These are phyloP conservation scores for Dioscorea dumetorum DNA, from an alignment of 106 monocot genomes.

Conservation along the genomic window DNA sequence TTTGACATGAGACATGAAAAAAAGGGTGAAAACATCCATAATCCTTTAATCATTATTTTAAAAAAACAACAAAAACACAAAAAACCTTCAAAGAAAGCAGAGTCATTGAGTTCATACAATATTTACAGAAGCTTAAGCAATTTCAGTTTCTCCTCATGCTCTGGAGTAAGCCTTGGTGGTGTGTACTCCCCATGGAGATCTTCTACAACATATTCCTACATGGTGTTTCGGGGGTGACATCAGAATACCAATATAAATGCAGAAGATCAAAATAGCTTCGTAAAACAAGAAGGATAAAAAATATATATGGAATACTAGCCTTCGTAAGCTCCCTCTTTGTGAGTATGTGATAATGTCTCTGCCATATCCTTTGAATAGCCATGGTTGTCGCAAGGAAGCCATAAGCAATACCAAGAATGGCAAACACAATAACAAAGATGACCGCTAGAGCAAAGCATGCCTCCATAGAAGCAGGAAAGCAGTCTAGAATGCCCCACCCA, in stretches of 20 bases:
- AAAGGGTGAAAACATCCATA: no score
- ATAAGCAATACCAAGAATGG: constrained; percentile 87
- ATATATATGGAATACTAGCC: constrained; percentile 19
- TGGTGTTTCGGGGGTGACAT: neutral
- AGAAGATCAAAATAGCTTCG: neutral
- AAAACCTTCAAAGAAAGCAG: no score
- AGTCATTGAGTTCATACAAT: neutral
- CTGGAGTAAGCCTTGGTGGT: constrained; percentile 71
- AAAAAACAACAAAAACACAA: no score
- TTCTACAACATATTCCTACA: constrained; percentile 91
- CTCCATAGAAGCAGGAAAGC: constrained; percentile 91
- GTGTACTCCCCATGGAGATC: constrained; percentile 81
- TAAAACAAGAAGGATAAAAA: neutral
- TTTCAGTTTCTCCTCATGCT: constrained; percentile 76
- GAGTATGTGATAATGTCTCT: constrained; percentile 95
- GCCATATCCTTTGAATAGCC: constrained; percentile 96
- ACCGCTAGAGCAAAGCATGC: constrained; percentile 81
- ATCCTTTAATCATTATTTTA: no score
- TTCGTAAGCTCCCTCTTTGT: constrained; percentile 96
- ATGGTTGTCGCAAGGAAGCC: constrained; percentile 88
- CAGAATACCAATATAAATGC: neutral
- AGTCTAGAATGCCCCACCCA: constrained; percentile 94
- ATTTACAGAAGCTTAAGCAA: constrained; percentile 67
- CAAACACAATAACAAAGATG: constrained; percentile 83
- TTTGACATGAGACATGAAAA: no score